Evolutionary conservation across 805 yeast genomes (phyloP).

Genomic region (Yamadazyma tumulicola): DNA sequence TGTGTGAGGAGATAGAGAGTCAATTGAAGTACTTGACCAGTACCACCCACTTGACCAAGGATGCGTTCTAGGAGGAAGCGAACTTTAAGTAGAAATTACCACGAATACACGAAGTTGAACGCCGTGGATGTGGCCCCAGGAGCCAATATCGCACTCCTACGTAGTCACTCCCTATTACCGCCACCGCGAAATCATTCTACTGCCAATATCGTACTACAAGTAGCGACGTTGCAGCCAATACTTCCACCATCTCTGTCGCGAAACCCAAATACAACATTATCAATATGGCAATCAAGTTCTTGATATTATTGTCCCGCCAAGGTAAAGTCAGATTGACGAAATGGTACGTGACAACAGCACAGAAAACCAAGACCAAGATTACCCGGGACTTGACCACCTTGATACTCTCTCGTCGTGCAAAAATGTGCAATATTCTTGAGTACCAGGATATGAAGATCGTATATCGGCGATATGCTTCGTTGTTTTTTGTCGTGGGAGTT

Average conservation of each 20-base stretch:
- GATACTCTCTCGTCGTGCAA: conserved; percentile 79
- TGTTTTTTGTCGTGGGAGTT: conserved; percentile 85
- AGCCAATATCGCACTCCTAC: too few relatives aligned
- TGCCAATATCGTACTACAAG: too few relatives aligned
- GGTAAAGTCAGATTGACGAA: conserved; percentile 91
- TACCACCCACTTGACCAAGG: conserved; percentile 15
- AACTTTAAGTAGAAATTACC: too few relatives aligned
- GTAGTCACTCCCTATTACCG: too few relatives aligned
- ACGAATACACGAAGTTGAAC: too few relatives aligned
- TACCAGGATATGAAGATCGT: conserved; percentile 81
- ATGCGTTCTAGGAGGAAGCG: conserved; percentile 15
- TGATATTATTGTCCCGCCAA: conserved; percentile 83
- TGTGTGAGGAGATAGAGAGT: conserved; percentile 48
- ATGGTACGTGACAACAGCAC: conserved; percentile 86
- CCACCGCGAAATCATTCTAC: too few relatives aligned
- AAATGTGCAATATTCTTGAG: conserved; percentile 94
- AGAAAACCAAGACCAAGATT: conserved; percentile 80
- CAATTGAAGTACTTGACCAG: conserved; percentile 42
- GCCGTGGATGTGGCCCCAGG: too few relatives aligned
- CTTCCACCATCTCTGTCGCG: conserved; percentile 3
- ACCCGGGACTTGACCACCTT: conserved; percentile 83
- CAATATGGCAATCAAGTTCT: conserved; percentile 51
- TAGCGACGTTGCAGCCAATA: too few relatives aligned
- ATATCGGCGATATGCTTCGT: conserved; percentile 88
- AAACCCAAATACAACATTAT: neutral